These are phyloP conservation scores for Verbena officinalis DNA, from an alignment of 257 asterid genomes.

Conservation along the genomic window DNA sequence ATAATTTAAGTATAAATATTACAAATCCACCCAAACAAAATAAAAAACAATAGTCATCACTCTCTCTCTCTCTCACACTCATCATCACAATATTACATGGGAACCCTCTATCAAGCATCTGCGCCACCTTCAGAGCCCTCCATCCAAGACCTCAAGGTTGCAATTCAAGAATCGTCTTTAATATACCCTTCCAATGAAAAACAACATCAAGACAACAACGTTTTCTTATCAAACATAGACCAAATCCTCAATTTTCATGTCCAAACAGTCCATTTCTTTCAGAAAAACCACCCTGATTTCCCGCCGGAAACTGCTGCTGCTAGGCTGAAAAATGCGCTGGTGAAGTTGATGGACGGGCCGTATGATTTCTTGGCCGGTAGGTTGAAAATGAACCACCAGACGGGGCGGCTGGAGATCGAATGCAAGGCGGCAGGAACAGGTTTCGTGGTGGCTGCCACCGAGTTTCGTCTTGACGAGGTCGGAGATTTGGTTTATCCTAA, in stretches of 20 bases:
- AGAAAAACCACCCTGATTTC: slow-evolving; percentile 46
- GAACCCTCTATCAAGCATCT: slow-evolving; percentile 35
- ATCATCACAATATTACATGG: too few species aligned
- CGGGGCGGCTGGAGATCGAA: slow-evolving; percentile 67
- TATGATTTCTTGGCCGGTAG: slow-evolving; percentile 77
- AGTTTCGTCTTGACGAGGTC: slow-evolving; percentile 51
- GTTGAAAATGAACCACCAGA: slow-evolving; percentile 41
- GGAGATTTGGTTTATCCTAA: slow-evolving; percentile 82
- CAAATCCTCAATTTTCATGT: slow-evolving; percentile 75
- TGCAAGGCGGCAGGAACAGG: slow-evolving; percentile 58
- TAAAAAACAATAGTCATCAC: not conserved
- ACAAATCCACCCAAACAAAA: not conserved
- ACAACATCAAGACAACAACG: not conserved
- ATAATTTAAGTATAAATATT: slow-evolving; percentile 26
- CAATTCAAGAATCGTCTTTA: slow-evolving; percentile 50
- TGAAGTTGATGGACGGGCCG: slow-evolving; percentile 40
- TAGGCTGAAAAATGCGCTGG: slow-evolving; percentile 50
- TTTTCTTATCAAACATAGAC: slow-evolving; percentile 77
- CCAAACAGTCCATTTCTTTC: slow-evolving; percentile 80
- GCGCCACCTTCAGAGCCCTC: slow-evolving; percentile 9
- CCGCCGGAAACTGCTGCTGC: slow-evolving; percentile 46
- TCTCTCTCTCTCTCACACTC: not conserved
- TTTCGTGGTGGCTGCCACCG: slow-evolving; percentile 60
- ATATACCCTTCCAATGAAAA: slow-evolving; percentile 44
- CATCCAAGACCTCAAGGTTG: slow-evolving; percentile 67